Percentiles rank a stretch among this genome's conserved stretches.
Evolutionary conservation across 2,329 filamentous ascomycete species (phyloP).

Genomic region (Scedosporium aurantiacum): DNA sequence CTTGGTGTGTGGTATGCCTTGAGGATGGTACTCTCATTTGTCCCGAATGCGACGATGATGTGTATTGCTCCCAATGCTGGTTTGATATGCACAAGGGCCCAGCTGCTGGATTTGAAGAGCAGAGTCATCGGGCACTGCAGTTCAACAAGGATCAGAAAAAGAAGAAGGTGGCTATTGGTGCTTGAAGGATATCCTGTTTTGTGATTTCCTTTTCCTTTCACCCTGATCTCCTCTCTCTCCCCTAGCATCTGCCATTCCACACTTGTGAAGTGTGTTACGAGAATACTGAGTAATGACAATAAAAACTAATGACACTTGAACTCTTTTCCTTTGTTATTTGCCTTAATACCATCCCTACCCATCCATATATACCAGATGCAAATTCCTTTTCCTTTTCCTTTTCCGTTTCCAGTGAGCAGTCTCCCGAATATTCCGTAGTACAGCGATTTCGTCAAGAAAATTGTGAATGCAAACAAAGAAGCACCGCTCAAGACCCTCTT

Average conservation of each 20-base stretch:
- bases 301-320: background rate
- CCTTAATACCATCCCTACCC: background rate
- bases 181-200: slow-evolving; percentile 12
- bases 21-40: slow-evolving; percentile 67
- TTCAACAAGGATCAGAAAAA: slow-evolving; percentile 30
- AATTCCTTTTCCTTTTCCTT: background rate
- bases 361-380: background rate
- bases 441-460: too few relatives aligned
- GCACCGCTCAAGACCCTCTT: background rate
- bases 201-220: background rate
- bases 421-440: background rate
- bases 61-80: slow-evolving; percentile 75
- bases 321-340: background rate
- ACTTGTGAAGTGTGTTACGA: background rate
- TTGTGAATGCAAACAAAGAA: background rate
- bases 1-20: slow-evolving; percentile 74
- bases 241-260: background rate
- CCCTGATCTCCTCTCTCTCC: background rate
- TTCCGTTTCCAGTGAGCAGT: background rate
- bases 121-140: slow-evolving; percentile 55
- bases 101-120: slow-evolving; percentile 58
- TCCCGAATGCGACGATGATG: slow-evolving; percentile 56
- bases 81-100: slow-evolving; percentile 66
- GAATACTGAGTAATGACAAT: background rate
- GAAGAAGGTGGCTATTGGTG: slow-evolving; percentile 25